Evolutionary conservation across 2,329 filamentous ascomycete genomes (phyloP), one percentile per base, ranked within the genome.

Genomic region (Diaporthe vaccinii): DNA sequence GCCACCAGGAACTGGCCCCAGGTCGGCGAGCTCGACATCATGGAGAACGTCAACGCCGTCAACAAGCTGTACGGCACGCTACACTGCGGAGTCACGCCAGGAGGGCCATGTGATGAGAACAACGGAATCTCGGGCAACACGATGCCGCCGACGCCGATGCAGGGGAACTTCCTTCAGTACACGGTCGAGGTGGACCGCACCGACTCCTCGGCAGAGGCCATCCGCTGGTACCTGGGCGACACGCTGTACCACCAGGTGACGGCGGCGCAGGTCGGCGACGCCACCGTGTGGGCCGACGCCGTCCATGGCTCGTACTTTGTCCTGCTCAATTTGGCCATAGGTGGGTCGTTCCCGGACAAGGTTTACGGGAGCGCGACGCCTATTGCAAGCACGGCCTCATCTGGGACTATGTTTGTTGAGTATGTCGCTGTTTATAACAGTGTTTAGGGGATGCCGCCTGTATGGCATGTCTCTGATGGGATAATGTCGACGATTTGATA

Each of bases 41-140:
- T 82, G 78, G 81, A 82, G 72, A 81, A 79, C 62, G 78, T 81
- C 75, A 81, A 81, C 75, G 81, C 79, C 25, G 65, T 77, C 25
- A 74, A 78, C 72, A 77, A 69, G 41, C 75, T 78, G 7, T 78
- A 74, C 44, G 78, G 76, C 15, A 78, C 76, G 5, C 73, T 82
- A 51, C 81, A 82, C 71, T 81, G 81, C 78, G 80, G 80, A 36
- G 71, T 77, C 41, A 80, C 78, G 71, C 82, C 81, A 34, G 80
- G 80, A n/a, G 82, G 82, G n/a, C 76, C 77, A 34, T 82, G 81
- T 76, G 78, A 79, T 61, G 81, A 82, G 77, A 76, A 78, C 49
- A 76, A 74, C 67, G 80, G 81, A 12, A 72, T 81, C 14, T 77
- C 78, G 46, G 71, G 73, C 53, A 77, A 72, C 62, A 55, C 49